phyloP scores from a whole-genome alignment of 1,284 basidiomycete species.

The Sparassis latifolia region DNA sequence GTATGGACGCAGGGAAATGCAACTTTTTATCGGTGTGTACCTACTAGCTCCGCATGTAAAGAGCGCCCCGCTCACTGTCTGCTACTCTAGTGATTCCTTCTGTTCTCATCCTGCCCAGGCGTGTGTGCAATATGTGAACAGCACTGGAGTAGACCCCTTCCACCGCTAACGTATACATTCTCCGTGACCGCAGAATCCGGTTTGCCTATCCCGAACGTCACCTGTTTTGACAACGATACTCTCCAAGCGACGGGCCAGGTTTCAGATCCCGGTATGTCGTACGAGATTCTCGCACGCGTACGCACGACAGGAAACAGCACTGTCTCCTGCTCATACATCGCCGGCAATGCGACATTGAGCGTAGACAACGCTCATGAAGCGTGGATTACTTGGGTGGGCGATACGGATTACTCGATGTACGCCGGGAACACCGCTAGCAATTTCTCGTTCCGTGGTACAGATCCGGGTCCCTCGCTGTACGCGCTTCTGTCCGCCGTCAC shows the following conservation, averaged over 20 bases:
- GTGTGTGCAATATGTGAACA: slow-evolving; percentile 50
- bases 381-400: slow-evolving; percentile 66
- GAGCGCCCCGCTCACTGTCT: neutral
- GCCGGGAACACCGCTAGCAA: slow-evolving; percentile 48
- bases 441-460: slow-evolving; percentile 57
- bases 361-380: slow-evolving; percentile 40
- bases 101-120: slow-evolving; percentile 60
- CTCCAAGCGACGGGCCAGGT: slow-evolving; percentile 51
- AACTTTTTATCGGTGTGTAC: slow-evolving; percentile 41
- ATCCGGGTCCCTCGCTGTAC: slow-evolving; percentile 48
- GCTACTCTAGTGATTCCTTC: slow-evolving; percentile 49
- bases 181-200: slow-evolving; percentile 38
- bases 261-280: slow-evolving; percentile 54
- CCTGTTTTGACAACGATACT: slow-evolving; percentile 51
- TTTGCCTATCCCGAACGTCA: slow-evolving; percentile 51
- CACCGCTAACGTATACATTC: slow-evolving; percentile 45
- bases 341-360: slow-evolving; percentile 48
- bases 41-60: neutral
- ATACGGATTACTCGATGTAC: slow-evolving; percentile 58
- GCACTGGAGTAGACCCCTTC: slow-evolving; percentile 27
- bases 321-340: slow-evolving; percentile 28
- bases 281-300: slow-evolving; percentile 56
- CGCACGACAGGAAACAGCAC: slow-evolving; percentile 17
- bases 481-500: slow-evolving; percentile 30
- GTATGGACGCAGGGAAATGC: slow-evolving; percentile 48